Evolutionary conservation across 164 flowering plant species (phyloP).

Genomic region (Tinospora cordifolia): DNA sequence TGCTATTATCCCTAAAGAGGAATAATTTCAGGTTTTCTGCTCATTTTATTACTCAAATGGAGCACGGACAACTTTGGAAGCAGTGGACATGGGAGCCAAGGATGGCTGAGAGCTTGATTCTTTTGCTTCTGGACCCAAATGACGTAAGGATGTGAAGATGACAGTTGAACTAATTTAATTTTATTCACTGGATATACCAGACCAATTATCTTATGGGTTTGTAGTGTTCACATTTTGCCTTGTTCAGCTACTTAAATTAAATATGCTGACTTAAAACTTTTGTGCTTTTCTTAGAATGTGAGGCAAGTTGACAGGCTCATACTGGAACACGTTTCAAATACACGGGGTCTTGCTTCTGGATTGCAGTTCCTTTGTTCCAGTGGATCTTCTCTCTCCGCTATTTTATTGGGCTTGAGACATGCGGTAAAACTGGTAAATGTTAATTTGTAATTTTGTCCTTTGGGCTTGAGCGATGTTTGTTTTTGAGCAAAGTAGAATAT

Average conservation of each 20-base stretch:
- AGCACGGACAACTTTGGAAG: constrained; percentile 52
- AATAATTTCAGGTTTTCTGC: constrained; percentile 58
- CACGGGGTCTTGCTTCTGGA: constrained; percentile 61
- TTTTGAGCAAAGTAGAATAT: background rate
- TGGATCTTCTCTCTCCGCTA: constrained; percentile 46
- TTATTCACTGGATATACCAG: background rate
- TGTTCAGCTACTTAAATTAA: background rate
- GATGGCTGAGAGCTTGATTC: constrained; percentile 81
- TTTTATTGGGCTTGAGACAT: constrained; percentile 58
- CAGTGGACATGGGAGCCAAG: constrained; percentile 94
- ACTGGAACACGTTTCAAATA: constrained; percentile 69
- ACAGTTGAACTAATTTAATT: too few species aligned
- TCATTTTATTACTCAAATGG: constrained; percentile 51
- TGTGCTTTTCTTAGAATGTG: constrained; percentile 47
- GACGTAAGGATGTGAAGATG: constrained; percentile 43
- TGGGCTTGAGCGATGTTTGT: background rate
- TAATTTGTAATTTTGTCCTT: background rate
- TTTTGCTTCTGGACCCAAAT: constrained; percentile 76
- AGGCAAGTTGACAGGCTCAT: constrained; percentile 70
- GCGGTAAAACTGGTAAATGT: constrained; percentile 52
- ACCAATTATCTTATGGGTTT: background rate
- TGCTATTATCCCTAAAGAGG: constrained; percentile 4
- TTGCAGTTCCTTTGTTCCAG: constrained; percentile 77
- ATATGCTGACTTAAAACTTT: background rate
- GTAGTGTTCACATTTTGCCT: background rate